Evolutionary conservation across 2,329 filamentous ascomycete genomes (phyloP).

Genomic region (Cadophora gregata): DNA sequence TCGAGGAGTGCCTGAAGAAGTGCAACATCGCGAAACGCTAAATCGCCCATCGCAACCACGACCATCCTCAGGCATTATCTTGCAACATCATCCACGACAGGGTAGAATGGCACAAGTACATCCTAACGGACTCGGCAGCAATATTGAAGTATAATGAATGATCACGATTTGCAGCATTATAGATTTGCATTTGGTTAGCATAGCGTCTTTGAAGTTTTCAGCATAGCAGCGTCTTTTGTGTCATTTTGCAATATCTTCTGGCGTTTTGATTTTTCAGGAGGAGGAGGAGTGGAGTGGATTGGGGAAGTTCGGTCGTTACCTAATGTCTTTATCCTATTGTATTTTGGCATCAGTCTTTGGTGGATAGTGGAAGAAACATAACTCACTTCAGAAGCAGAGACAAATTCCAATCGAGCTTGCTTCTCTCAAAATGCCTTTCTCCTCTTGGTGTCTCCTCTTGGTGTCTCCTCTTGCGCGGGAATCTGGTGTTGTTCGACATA

Average conservation of each 20-base stretch:
- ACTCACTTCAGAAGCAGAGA: conserved; percentile 6
- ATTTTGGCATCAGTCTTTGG: background rate
- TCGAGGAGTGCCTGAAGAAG: conserved; percentile 58
- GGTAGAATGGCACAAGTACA: background rate
- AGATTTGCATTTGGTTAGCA: conserved; percentile 11
- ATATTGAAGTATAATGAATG: background rate
- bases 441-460: background rate
- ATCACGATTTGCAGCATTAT: background rate
- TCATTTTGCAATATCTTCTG: background rate
- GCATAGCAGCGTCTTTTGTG: conserved; percentile 1
- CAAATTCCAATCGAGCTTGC: conserved; percentile 17
- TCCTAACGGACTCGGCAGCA: background rate
- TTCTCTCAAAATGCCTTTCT: conserved; percentile 6
- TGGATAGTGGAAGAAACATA: background rate
- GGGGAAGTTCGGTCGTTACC: background rate
- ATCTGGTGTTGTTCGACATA: background rate
- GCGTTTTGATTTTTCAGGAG: background rate
- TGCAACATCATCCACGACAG: background rate
- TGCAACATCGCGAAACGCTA: conserved; percentile 44
- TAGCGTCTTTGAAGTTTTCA: background rate
- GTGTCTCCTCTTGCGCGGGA: background rate
- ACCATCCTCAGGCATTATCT: background rate
- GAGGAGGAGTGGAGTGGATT: background rate
- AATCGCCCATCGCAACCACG: background rate
- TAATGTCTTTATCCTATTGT: background rate